Conservation (phyloP, 2,329 filamentous ascomycete genomes). For the Talaromyces sp. region DNA sequence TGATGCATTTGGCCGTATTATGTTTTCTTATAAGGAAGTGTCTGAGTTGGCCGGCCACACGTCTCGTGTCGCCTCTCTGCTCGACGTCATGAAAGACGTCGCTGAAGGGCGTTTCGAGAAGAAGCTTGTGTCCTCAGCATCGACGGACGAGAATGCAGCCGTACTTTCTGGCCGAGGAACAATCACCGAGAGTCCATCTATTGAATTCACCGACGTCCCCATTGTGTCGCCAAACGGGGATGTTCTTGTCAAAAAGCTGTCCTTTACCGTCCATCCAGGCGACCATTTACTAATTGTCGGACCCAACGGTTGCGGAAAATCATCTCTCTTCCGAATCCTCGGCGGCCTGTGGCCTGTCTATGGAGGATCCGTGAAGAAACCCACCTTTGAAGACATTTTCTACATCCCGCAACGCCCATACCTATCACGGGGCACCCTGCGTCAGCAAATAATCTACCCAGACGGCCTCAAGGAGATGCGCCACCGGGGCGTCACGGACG, state of each 20-base stretch:
- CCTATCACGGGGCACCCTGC: slow-evolving; percentile 81
- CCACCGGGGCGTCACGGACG: slow-evolving; percentile 73
- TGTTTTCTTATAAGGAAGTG: slow-evolving; percentile 98
- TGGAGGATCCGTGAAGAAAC: slow-evolving; percentile 87
- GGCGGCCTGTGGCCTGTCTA: slow-evolving; percentile 98
- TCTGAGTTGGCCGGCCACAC: slow-evolving; percentile 95
- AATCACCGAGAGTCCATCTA: slow-evolving; percentile 74
- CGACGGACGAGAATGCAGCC: slow-evolving; percentile 73
- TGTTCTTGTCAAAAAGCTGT: slow-evolving; percentile 77
- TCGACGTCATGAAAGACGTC: slow-evolving; percentile 94
- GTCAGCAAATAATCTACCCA: slow-evolving; percentile 95
- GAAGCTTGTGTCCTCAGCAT: slow-evolving; percentile 85
- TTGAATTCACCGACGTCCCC: slow-evolving; percentile 81
- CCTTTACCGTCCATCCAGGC: slow-evolving; percentile 78
- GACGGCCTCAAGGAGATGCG: slow-evolving; percentile 85
- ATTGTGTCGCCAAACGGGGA: slow-evolving; percentile 97
- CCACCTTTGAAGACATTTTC: slow-evolving; percentile 88
- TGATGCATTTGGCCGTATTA: slow-evolving; percentile 89
- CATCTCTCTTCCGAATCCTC: slow-evolving; percentile 89
- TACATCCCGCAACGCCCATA: slow-evolving; percentile 97
- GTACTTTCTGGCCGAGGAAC: slow-evolving; percentile 77
- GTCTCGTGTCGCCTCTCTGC: slow-evolving; percentile 78
- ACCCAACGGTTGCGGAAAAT: slow-evolving; percentile 96
- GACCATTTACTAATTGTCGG: slow-evolving; percentile 93
- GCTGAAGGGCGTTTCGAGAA: slow-evolving; percentile 89